Evolutionary conservation across 768 basidiomycete genomes (phyloP).

Genomic region (Leccinum broughii): DNA sequence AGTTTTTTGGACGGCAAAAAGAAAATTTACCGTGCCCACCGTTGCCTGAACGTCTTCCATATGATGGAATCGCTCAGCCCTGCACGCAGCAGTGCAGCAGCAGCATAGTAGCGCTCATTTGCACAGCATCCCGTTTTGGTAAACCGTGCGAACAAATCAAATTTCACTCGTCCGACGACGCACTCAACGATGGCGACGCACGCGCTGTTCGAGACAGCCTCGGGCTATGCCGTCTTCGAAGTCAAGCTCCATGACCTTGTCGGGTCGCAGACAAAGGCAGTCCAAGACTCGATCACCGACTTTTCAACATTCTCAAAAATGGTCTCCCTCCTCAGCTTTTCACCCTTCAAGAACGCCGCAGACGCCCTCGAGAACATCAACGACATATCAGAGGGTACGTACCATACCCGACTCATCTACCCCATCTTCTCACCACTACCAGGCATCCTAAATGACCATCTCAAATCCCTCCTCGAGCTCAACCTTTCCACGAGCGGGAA

Average conservation of each 20-base stretch:
- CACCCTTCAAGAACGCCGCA: slow-evolving; percentile 91
- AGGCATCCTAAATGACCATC: slow-evolving; percentile 86
- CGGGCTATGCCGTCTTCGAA: slow-evolving; percentile 92
- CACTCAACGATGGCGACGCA: slow-evolving; percentile 66
- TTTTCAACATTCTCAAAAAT: slow-evolving; percentile 89
- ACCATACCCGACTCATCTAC: neutral
- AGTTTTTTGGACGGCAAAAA: neutral
- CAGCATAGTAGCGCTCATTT: too few relatives aligned
- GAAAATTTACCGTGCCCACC: neutral
- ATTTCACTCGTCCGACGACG: slow-evolving; percentile 34
- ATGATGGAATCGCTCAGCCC: neutral
- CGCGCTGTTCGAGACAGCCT: slow-evolving; percentile 89
- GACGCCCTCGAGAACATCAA: slow-evolving; percentile 95
- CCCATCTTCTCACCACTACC: neutral
- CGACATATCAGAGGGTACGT: slow-evolving; percentile 91
- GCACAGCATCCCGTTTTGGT: neutral
- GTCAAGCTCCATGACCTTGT: slow-evolving; percentile 86
- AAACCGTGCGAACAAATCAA: slow-evolving; percentile 19
- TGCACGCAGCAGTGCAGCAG: neutral
- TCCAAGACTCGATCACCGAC: slow-evolving; percentile 87
- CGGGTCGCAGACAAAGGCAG: slow-evolving; percentile 70
- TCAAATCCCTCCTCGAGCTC: slow-evolving; percentile 82
- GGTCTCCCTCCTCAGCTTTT: slow-evolving; percentile 87
- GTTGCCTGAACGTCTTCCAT: neutral
- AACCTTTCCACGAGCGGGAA: slow-evolving; percentile 73